Conservation (phyloP, 2,329 filamentous ascomycete species). For the Penicillium sp. region DNA sequence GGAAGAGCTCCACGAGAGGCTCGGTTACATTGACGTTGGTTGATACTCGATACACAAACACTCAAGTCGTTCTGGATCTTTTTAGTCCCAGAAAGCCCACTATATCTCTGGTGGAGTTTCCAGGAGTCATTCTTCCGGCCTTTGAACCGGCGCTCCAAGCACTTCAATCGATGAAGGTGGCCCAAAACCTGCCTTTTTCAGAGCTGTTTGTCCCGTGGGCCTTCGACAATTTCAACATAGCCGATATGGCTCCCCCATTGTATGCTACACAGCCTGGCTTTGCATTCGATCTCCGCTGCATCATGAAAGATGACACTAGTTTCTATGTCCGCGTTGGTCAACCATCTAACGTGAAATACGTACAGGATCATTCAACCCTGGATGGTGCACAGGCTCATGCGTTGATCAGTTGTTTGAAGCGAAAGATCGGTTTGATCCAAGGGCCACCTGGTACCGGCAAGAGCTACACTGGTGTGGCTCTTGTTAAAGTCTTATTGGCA, state of each 20-base stretch:
- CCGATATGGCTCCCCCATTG: slow-evolving; percentile 46
- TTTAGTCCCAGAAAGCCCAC: neutral
- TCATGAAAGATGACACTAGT: slow-evolving; percentile 26
- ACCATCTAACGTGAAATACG: slow-evolving; percentile 16
- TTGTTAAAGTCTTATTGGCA: slow-evolving; percentile 32
- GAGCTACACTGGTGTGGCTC: slow-evolving; percentile 26
- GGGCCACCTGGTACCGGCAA: slow-evolving; percentile 32
- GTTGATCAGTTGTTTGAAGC: slow-evolving; percentile 17
- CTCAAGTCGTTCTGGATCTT: slow-evolving; percentile 20
- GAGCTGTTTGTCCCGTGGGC: slow-evolving; percentile 38
- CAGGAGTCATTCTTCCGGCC: slow-evolving; percentile 56
- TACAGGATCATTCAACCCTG: slow-evolving; percentile 17
- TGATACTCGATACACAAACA: slow-evolving; percentile 25
- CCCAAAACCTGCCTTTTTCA: slow-evolving; percentile 49
- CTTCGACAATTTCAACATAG: slow-evolving; percentile 11
- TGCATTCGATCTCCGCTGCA: slow-evolving; percentile 39
- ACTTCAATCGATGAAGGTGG: slow-evolving; percentile 53
- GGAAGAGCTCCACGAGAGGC: slow-evolving; percentile 25
- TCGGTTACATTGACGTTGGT: slow-evolving; percentile 31
- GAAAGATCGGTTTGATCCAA: slow-evolving; percentile 25
- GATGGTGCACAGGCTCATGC: slow-evolving; percentile 24
- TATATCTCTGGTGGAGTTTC: slow-evolving; percentile 58
- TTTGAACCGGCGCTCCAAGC: slow-evolving; percentile 58
- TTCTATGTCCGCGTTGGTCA: slow-evolving; percentile 14
- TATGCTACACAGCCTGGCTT: slow-evolving; percentile 54